These are phyloP conservation scores for Fraxinus sp. DNA, from an alignment of 305 asterid genomes.

Conservation along the genomic window DNA sequence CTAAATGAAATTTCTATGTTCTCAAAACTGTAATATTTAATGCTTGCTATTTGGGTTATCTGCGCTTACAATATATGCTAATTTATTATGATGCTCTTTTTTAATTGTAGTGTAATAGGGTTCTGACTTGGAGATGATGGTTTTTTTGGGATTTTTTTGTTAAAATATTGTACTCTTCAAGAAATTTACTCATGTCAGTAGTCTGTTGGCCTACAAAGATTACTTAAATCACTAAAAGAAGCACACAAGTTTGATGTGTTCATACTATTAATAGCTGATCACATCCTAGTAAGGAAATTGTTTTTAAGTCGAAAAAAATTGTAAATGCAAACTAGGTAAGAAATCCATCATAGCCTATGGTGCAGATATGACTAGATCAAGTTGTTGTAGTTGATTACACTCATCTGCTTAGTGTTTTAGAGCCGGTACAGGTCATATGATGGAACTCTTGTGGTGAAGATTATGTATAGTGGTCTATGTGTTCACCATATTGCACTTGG, in stretches of 20 bases:
- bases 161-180: neutral
- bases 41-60: neutral
- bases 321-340: neutral
- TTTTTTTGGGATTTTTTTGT: neutral
- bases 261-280: neutral
- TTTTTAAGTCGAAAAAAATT: too few relatives aligned
- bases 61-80: neutral
- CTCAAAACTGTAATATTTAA: neutral
- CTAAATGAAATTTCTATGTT: neutral
- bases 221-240: neutral
- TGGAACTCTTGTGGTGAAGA: neutral
- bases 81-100: neutral
- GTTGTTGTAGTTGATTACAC: neutral
- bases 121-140: neutral
- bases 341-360: neutral
- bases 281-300: neutral
- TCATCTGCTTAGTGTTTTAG: neutral
- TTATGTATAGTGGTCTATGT: neutral
- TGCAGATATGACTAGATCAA: neutral
- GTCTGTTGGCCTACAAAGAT: neutral
- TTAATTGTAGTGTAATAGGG: neutral
- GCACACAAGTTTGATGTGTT: neutral
- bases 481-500: neutral
- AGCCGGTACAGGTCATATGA: neutral
- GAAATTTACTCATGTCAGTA: neutral